Base-by-base conservation (phyloP, 176 grass and related monocot genomes). In the Echinochloa phyllopogon region DNA sequence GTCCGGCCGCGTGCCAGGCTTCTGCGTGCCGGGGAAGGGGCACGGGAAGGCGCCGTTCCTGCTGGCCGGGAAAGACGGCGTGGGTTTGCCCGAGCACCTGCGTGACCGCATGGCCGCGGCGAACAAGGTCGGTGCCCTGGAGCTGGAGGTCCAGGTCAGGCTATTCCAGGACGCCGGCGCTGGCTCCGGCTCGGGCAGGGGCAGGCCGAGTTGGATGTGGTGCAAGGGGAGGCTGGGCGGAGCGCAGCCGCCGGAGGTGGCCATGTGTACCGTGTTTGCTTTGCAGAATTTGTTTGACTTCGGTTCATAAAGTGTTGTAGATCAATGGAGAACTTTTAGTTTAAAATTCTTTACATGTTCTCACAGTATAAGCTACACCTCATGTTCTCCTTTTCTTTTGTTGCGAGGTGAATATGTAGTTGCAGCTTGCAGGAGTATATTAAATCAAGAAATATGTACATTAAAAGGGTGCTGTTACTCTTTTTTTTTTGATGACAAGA, bases 191-290 rank as follows among this genome's bases (percentile, higher is more conserved):
- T n/a, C n/a, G n/a, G n/a, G n/a, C n/a, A n/a, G n/a, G 2, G 53
- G n/a, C 39, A 41, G 23, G 49, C 64, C 74, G 65, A 67, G 36
- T 12, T 45, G 74, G 75, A 86, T 86, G 75, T 78, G 64, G 83
- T 86, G 83, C 75, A 61, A 58, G 64, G 27, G 42, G 75, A 50
- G 74, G 75, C 38, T 27, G 29, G 51, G 3, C 7, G 18, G 63
- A 11, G 50, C 3, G 39, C 39, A 63, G 57, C 56, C 23, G 55
- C 58, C 57, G 57, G 75, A 78, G 17, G 7, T 38, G 62, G 29
- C 62, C 1, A 2, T 74, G 49, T 77, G 83, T 74, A 60, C 62
- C 40, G 83, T 44, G 17, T 68, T 85, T 38, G 61, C 74, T 38
- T 6, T 10, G 39, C 74, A 78, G 51, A 77, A 69, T 76, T 48